Conservation (phyloP, 345 rosid genomes). For the Viola odorata region DNA sequence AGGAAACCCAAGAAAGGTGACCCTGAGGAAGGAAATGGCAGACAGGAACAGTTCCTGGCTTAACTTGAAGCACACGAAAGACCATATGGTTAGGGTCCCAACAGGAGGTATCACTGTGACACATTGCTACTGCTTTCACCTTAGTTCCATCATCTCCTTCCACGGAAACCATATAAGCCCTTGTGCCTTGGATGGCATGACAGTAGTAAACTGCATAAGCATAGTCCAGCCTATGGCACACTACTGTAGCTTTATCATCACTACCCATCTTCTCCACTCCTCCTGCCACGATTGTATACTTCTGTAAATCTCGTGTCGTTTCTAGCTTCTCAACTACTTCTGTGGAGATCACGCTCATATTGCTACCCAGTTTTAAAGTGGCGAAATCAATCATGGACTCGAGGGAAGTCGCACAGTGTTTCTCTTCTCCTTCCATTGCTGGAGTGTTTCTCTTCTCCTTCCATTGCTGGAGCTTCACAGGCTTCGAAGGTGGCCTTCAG, state of each 20-base stretch:
- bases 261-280: constrained; percentile 37
- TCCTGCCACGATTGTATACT: constrained; percentile 37
- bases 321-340: too few species aligned
- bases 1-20: constrained; percentile 12
- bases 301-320: too few species aligned
- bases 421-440: constrained; percentile 65
- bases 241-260: constrained; percentile 45
- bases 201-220: constrained; percentile 77
- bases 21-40: constrained; percentile 24
- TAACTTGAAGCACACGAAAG: constrained; percentile 16
- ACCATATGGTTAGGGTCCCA: constrained; percentile 34
- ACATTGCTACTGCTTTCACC: constrained; percentile 66
- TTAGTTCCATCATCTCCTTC: constrained; percentile 56
- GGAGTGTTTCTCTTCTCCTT: too few species aligned
- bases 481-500: constrained; percentile 32
- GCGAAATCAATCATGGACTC: constrained; percentile 79
- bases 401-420: constrained; percentile 70
- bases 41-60: constrained; percentile 20
- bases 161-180: constrained; percentile 49
- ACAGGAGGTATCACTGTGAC: constrained; percentile 76
- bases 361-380: constrained; percentile 60
- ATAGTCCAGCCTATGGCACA: constrained; percentile 79
- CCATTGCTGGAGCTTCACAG: too few species aligned
- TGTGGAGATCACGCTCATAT: constrained; percentile 50
- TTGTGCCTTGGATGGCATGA: constrained; percentile 52